phyloP scores from a whole-genome alignment of 2,329 filamentous ascomycete species.

The Pestalotiopsis sp. region DNA sequence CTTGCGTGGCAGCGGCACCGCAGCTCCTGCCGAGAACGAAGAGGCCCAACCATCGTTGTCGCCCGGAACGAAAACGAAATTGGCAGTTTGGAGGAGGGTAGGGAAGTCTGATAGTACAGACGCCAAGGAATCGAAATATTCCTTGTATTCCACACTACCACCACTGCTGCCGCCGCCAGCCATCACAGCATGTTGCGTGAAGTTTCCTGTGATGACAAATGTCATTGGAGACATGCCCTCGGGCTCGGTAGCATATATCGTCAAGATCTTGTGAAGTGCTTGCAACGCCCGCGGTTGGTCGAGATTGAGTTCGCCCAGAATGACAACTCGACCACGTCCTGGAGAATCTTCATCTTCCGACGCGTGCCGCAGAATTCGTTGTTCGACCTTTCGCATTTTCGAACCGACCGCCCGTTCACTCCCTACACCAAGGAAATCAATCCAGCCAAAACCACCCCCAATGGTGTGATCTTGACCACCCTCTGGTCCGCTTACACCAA shows the following conservation, averaged over 20 bases:
- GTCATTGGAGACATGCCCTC: slow-evolving; percentile 70
- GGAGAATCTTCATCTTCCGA: slow-evolving; percentile 34
- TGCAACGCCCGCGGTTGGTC: slow-evolving; percentile 82
- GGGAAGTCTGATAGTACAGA: slow-evolving; percentile 83
- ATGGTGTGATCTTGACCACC: slow-evolving; percentile 63
- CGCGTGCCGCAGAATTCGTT: slow-evolving; percentile 58
- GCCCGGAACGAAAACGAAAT: slow-evolving; percentile 91
- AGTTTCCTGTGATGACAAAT: slow-evolving; percentile 87
- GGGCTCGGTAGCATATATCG: slow-evolving; percentile 69
- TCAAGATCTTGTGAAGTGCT: slow-evolving; percentile 78
- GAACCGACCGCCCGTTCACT: slow-evolving; percentile 82
- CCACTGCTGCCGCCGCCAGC: slow-evolving; percentile 70
- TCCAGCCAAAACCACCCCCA: slow-evolving; percentile 90
- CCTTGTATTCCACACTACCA: slow-evolving; percentile 94
- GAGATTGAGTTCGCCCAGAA: slow-evolving; percentile 84
- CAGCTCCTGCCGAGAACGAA: slow-evolving; percentile 76
- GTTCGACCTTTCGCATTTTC: slow-evolving; percentile 82
- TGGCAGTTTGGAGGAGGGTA: slow-evolving; percentile 74
- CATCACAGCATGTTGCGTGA: slow-evolving; percentile 68
- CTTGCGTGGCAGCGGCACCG: slow-evolving; percentile 69
- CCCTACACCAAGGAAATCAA: slow-evolving; percentile 90
- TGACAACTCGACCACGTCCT: slow-evolving; percentile 61
- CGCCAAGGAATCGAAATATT: slow-evolving; percentile 89
- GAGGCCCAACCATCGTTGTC: slow-evolving; percentile 98
- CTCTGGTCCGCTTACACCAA: slow-evolving; percentile 69